Evolutionary conservation across 371 early-diverging fungal genomes (phyloP).

Genomic region (Syncephalastrum contaminatum): DNA sequence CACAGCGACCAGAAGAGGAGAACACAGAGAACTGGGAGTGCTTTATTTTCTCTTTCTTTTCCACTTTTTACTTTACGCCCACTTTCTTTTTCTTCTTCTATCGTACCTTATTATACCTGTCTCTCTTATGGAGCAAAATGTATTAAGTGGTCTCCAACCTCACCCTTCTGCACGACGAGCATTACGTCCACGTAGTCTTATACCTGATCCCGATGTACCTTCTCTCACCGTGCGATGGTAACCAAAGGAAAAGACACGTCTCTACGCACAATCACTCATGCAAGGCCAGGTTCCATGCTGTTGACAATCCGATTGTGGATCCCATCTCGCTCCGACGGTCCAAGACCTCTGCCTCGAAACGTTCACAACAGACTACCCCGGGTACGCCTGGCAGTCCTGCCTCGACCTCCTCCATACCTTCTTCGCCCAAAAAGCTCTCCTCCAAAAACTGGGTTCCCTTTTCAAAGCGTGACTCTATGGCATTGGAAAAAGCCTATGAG

Average conservation of each 20-base stretch:
- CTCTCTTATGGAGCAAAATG: too few species aligned
- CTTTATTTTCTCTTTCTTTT: too few species aligned
- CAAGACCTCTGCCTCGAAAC: slow-evolving; percentile 2
- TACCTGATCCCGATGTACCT: slow-evolving; percentile 25
- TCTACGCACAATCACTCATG: not conserved
- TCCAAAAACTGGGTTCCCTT: slow-evolving; percentile 63
- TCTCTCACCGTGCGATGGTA: slow-evolving; percentile 21
- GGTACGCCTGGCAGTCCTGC: slow-evolving; percentile 1
- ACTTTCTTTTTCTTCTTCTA: too few species aligned
- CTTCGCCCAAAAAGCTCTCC: slow-evolving; percentile 13
- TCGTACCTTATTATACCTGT: too few species aligned
- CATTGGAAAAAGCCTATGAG: slow-evolving; percentile 57
- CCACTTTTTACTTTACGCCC: too few species aligned
- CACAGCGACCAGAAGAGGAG: too few species aligned
- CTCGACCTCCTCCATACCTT: not conserved
- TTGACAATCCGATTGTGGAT: slow-evolving; percentile 22
- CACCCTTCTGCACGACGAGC: slow-evolving; percentile 7
- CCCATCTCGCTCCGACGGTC: slow-evolving; percentile 21
- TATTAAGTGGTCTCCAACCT: too few species aligned
- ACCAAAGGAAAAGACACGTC: not conserved
- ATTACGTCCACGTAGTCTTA: slow-evolving; percentile 16
- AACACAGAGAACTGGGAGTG: too few species aligned
- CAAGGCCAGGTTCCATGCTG: slow-evolving; percentile 20
- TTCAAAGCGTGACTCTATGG: slow-evolving; percentile 57
- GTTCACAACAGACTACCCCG: not conserved